These are phyloP conservation scores for Penicillium crystallinum DNA, from an alignment of 495 filamentous ascomycete species.

Conservation along the genomic window DNA sequence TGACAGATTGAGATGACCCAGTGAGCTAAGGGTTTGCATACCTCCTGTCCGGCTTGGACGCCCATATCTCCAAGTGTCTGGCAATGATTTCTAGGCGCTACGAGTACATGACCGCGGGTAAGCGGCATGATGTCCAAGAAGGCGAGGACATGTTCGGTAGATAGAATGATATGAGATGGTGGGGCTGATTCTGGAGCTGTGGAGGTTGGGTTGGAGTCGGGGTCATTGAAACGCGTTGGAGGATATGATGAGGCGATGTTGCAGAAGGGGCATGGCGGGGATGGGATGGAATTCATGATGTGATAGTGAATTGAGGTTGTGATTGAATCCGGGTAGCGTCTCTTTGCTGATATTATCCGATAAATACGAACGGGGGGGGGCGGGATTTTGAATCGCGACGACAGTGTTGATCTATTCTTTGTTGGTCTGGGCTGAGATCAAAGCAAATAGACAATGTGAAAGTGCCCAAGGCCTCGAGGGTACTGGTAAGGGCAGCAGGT, in stretches of 20 bases:
- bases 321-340: no score
- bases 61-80: conserved; percentile 65
- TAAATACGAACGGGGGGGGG: no score
- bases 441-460: no score
- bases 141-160: conserved; percentile 65
- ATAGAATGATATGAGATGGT: conserved; percentile 64
- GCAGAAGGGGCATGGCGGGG: conserved; percentile 36
- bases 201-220: neutral
- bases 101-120: conserved; percentile 68
- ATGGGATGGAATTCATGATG: neutral
- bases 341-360: no score
- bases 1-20: neutral
- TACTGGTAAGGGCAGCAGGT: no score
- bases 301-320: neutral
- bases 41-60: conserved; percentile 49
- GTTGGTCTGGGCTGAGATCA: no score
- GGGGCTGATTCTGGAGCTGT: conserved; percentile 19
- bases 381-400: no score
- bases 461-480: no score
- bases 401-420: no score
- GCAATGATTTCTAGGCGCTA: conserved; percentile 66
- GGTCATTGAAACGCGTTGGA: conserved; percentile 26
- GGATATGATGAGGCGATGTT: conserved; percentile 40
- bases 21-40: conserved; percentile 13
- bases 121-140: conserved; percentile 92